phyloP scores from a whole-genome alignment of 2,329 filamentous ascomycete species.

The Aspergillus arachidicola region DNA sequence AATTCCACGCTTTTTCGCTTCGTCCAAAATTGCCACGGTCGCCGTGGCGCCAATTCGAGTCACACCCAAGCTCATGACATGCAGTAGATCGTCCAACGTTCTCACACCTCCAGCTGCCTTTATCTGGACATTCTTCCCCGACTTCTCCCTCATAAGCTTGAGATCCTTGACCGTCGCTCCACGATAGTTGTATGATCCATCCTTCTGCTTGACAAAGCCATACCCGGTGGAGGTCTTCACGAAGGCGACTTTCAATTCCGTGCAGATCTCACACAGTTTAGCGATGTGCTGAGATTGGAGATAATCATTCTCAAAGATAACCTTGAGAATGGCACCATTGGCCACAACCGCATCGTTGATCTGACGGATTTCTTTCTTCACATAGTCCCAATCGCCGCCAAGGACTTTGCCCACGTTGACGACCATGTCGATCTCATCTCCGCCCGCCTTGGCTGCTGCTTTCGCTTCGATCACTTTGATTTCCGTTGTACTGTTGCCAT shows the following conservation, averaged over 20 bases:
- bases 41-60: constrained; percentile 60
- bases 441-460: constrained; percentile 52
- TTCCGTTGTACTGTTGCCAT: constrained; percentile 58
- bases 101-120: constrained; percentile 62
- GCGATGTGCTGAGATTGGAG: constrained; percentile 54
- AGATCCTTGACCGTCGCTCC: constrained; percentile 57
- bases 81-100: constrained; percentile 59
- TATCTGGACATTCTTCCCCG: constrained; percentile 51
- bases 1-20: constrained; percentile 56
- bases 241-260: constrained; percentile 54
- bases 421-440: constrained; percentile 62
- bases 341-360: constrained; percentile 53
- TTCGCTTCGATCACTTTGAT: constrained; percentile 59
- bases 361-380: constrained; percentile 53
- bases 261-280: constrained; percentile 59
- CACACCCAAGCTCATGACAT: constrained; percentile 58
- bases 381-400: constrained; percentile 60
- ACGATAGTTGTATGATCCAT: constrained; percentile 56
- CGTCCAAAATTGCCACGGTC: constrained; percentile 58
- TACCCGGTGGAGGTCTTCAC: constrained; percentile 65
- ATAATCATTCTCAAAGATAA: constrained; percentile 66
- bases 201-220: constrained; percentile 59
- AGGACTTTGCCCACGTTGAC: constrained; percentile 62
- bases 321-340: constrained; percentile 56
- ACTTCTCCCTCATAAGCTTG: constrained; percentile 56